These are phyloP conservation scores for Rutstroemia sp. DNA, from an alignment of 2,329 filamentous ascomycete species.

Conservation along the genomic window DNA sequence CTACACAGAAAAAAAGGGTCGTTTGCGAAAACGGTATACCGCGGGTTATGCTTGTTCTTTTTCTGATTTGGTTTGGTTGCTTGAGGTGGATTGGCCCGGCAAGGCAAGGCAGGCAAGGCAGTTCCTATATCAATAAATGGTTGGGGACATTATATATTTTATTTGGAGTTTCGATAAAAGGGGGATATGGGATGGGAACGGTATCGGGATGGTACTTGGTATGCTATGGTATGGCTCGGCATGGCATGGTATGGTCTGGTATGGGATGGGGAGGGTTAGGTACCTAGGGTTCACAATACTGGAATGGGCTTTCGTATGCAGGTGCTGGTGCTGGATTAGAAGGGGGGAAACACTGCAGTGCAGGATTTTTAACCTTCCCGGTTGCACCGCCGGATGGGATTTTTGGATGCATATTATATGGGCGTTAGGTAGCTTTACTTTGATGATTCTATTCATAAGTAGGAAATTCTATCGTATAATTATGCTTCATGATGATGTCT, in stretches of 20 bases:
- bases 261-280: background rate
- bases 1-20: conserved; percentile 1
- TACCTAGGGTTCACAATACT: no score
- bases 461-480: background rate
- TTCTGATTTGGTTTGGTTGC: background rate
- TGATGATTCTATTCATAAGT: background rate
- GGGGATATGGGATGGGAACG: background rate
- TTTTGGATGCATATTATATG: background rate
- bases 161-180: conserved; percentile 7
- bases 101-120: background rate
- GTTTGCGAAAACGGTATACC: conserved; percentile 6
- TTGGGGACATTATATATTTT: background rate
- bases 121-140: background rate
- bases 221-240: no score
- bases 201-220: background rate
- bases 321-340: no score
- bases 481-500: background rate
- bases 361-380: background rate
- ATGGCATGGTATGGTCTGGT: background rate
- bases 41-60: background rate
- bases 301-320: no score
- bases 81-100: background rate
- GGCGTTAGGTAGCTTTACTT: background rate
- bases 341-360: no score
- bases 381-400: background rate